Evolutionary conservation across 108 stramenopile species (phyloP), one percentile per base, ranked within the genome.

Genomic region (Nitzschia inconspicua): DNA sequence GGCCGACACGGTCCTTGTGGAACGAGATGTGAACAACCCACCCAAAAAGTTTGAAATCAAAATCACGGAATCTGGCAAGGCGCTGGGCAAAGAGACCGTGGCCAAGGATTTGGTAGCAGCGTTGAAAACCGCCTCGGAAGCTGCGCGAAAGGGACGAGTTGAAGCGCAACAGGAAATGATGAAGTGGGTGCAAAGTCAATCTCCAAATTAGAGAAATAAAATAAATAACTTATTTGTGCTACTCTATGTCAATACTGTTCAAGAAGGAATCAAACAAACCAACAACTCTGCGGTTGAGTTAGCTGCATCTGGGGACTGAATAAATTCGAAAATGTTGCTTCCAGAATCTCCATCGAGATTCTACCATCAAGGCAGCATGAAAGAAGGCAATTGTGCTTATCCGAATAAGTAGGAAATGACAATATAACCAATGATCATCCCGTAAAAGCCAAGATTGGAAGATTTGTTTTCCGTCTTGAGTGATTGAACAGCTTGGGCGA

Each of bases 371-470:
- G n/a, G n/a, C n/a, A n/a, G n/a, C n/a, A n/a, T n/a, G n/a, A n/a
- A n/a, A n/a, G n/a, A n/a, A n/a, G n/a, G n/a, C n/a, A n/a, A n/a
- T n/a, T n/a, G n/a, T 20, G 34, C 40, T 37, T 67, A 63, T 39
- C 70, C 84, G 57, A 94, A 91, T 31, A 91, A 60, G 65, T 94
- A 94, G 0, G 88, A 83, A 50, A 94, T 81, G 48, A 84, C 82
- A 66, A 94, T 86, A 65, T 94, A 94, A 3, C 93, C 93, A 40
- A 94, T 63, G 61, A 94, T 94, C 93, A 94, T 89, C 22, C 77
- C 72, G 57, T 94, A 94, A 65, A 94, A 94, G 11, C 93, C 93
- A 49, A 85, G 60, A 53, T 83, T 85, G 36, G 80, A 82, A 24
- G 76, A 80, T 55, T 85, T 72, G 44, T 63, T 46, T 60, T 71